Percentiles rank a stretch among this genome's conserved stretches.
Evolutionary conservation across 305 asterid species (phyloP).

Genomic region (Petunia hybrid): DNA sequence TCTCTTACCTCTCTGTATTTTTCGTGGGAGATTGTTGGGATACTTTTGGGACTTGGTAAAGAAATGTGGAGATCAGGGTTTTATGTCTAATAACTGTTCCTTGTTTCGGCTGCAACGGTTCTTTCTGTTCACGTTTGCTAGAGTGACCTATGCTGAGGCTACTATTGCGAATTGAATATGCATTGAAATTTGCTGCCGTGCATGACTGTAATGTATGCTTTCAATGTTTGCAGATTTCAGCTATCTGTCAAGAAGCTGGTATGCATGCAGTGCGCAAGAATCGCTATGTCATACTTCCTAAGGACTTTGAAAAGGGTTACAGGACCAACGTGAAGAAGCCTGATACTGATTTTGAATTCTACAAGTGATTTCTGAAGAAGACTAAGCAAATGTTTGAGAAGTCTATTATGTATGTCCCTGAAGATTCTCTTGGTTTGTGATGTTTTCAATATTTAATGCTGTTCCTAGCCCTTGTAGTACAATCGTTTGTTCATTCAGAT

Average conservation of each 20-base stretch:
- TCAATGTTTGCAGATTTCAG: constrained; percentile 62
- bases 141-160: background rate
- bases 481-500: background rate
- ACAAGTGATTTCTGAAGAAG: constrained; percentile 56
- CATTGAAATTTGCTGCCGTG: background rate
- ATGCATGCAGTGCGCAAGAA: constrained; percentile 98
- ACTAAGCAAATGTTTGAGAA: background rate
- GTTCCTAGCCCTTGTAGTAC: background rate
- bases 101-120: background rate
- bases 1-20: constrained; percentile 7
- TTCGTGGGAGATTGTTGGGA: background rate
- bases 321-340: constrained; percentile 95
- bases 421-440: background rate
- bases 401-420: background rate
- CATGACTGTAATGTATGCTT: background rate
- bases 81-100: background rate
- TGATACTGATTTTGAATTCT: constrained; percentile 90
- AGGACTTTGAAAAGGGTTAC: constrained; percentile 97
- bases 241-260: constrained; percentile 97
- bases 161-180: background rate
- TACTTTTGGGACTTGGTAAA: background rate
- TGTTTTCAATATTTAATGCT: background rate
- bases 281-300: constrained; percentile 89
- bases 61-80: background rate
- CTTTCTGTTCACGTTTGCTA: background rate